Percentiles rank a stretch among this genome's conserved stretches.
Conservation (phyloP, 768 basidiomycete genomes). For the Phallus indusiatus region DNA sequence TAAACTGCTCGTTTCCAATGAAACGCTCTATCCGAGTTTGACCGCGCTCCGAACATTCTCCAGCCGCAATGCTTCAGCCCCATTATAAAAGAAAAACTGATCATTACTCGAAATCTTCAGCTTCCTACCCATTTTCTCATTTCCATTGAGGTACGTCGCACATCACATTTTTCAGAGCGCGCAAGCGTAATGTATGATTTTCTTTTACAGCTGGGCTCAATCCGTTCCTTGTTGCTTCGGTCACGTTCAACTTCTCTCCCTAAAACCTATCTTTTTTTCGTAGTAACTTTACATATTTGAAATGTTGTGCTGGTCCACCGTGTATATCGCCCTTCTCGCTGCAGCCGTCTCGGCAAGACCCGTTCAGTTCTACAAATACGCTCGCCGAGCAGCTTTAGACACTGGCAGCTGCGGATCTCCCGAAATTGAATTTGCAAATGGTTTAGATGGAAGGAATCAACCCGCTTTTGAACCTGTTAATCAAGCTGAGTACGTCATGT, state of each 20-base stretch:
- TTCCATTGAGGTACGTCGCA: background rate
- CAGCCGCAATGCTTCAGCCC: background rate
- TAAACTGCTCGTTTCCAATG: background rate
- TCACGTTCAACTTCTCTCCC: background rate
- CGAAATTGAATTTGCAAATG: constrained; percentile 12
- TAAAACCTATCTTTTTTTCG: background rate
- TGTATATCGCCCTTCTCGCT: background rate
- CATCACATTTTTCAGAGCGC: background rate
- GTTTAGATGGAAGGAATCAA: constrained; percentile 11
- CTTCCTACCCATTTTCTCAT: background rate
- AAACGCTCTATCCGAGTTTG: background rate
- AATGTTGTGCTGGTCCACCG: background rate
- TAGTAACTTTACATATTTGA: background rate
- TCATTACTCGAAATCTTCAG: background rate
- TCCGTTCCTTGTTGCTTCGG: background rate
- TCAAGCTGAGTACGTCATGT: background rate
- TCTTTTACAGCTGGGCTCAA: background rate
- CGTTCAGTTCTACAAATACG: background rate
- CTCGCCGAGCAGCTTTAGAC: constrained; percentile 1
- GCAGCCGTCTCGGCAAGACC: background rate
- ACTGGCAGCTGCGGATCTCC: constrained; percentile 14
- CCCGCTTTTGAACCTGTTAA: constrained; percentile 7
- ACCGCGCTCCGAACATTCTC: background rate
- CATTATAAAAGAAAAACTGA: background rate
- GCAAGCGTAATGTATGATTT: background rate